Base-by-base conservation (phyloP, 164 flowering plant genomes). In the Dillenia turbinata region DNA sequence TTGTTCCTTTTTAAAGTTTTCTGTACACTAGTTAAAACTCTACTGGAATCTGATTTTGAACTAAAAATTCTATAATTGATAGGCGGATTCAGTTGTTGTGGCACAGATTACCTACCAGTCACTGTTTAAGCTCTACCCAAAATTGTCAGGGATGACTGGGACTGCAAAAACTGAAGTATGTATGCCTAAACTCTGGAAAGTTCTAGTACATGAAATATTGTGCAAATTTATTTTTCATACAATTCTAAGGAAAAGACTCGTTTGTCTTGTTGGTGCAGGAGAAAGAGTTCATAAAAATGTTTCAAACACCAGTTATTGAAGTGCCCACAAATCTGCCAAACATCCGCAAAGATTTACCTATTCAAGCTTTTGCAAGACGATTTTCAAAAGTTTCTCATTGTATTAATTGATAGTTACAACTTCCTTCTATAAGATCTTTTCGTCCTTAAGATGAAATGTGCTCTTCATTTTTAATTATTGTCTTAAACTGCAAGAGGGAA, bases 101-200 rank as follows among this genome's bases (percentile, higher is more conserved):
- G 97, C 99, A 22, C 99, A 94, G 88, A 91, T 94, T 56, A 91
- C 99, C 9, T 89, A 94, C 60, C 99, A 91, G 62, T 94, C 99
- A 51, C 75, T 94, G 64, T 94, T 94, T 76, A 94, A 91, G 81
- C 93, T 91, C 61, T 94, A 87, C 62, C 99, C 99, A 47, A 94
- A 89, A 78, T 82, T 94, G 56, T 89, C 99, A 46, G 99, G 99
- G 69, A 94, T 94, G 99, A 94, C 99, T 47, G 99, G 97, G 68
- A 94, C 99, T 57, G 99, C 99, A 71, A 94, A 94, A 77, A 94
- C 99, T 58, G 99, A 94, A 76, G 98, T 93, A 80, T 52, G 71
- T 9, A 49, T 14, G 14, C 22, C 15, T 65, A 45, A n/a, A n/a
- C n/a, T n/a, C n/a, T n/a, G n/a, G n/a, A n/a, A n/a, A n/a, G n/a